Evolutionary conservation across 2,329 filamentous ascomycete genomes (phyloP).

Genomic region (Ophiostoma triangulosporum): DNA sequence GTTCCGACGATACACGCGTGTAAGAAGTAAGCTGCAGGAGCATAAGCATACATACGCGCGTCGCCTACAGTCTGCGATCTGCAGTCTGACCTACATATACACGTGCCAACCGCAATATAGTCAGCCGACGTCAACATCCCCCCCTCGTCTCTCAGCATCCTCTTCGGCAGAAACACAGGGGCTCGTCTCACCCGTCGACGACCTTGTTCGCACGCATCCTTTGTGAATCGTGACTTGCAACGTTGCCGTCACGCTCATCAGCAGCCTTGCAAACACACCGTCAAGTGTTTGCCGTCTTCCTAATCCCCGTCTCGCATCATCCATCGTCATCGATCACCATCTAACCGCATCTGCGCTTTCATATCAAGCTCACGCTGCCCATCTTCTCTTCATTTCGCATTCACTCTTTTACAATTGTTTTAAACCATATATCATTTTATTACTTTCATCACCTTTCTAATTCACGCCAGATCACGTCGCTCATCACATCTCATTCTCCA

Average conservation of each 20-base stretch:
- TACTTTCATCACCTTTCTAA: neutral
- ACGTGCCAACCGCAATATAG: slow-evolving; percentile 1
- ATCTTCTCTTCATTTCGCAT: neutral
- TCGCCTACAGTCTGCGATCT: too few relatives aligned
- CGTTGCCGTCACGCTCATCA: neutral
- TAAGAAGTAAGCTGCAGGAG: too few relatives aligned
- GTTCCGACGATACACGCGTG: too few relatives aligned
- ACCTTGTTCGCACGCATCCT: neutral
- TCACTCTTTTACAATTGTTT: neutral
- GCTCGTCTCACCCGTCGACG: neutral
- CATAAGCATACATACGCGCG: too few relatives aligned
- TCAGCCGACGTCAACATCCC: neutral
- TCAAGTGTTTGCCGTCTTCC: slow-evolving; percentile 1
- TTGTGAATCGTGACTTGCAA: neutral
- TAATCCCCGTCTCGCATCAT: neutral
- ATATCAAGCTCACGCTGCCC: neutral
- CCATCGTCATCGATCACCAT: neutral
- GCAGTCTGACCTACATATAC: neutral
- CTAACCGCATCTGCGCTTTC: neutral
- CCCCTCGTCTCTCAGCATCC: neutral
- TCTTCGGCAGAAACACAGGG: neutral
- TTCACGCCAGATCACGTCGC: neutral
- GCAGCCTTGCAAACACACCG: slow-evolving; percentile 4
- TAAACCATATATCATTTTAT: neutral
- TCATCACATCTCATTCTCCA: neutral